Conservation (phyloP, 2,329 filamentous ascomycete species). For the Fusarium oxysporum region DNA sequence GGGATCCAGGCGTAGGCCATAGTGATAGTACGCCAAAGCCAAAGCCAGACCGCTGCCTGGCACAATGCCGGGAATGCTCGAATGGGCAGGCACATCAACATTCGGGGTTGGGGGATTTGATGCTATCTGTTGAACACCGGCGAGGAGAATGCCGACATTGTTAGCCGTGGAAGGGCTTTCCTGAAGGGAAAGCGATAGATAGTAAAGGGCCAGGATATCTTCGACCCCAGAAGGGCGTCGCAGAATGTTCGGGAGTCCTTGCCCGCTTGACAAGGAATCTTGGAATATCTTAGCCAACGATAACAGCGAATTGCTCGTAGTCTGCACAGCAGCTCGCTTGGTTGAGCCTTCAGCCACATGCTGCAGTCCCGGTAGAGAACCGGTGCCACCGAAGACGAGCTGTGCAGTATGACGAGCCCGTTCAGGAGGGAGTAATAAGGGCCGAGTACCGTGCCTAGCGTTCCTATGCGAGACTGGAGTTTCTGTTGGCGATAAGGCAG, state of each 20-base stretch:
- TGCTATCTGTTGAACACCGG: conserved; percentile 81
- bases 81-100: conserved; percentile 35
- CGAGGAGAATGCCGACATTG: conserved; percentile 97
- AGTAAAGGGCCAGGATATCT: conserved; percentile 95
- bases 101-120: conserved; percentile 47
- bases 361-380: conserved; percentile 86
- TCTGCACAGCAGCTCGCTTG: conserved; percentile 85
- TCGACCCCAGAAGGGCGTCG: conserved; percentile 80
- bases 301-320: conserved; percentile 93
- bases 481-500: conserved; percentile 66
- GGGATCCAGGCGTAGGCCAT: conserved; percentile 86
- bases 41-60: conserved; percentile 89
- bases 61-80: conserved; percentile 78
- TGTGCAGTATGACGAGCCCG: conserved; percentile 84
- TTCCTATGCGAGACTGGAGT: conserved; percentile 18
- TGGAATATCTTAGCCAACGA: conserved; percentile 98
- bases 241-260: conserved; percentile 63
- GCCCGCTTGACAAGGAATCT: conserved; percentile 87
- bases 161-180: conserved; percentile 98
- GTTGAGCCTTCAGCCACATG: conserved; percentile 71
- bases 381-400: conserved; percentile 81
- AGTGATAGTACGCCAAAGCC: conserved; percentile 94
- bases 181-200: conserved; percentile 91
- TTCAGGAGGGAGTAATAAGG: conserved; percentile 84
- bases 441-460: conserved; percentile 49